Percentiles rank a stretch among this genome's conserved stretches.
phyloP scores from a whole-genome alignment of 2,329 filamentous ascomycete genomes.

The Dryadomyces sulphureus region DNA sequence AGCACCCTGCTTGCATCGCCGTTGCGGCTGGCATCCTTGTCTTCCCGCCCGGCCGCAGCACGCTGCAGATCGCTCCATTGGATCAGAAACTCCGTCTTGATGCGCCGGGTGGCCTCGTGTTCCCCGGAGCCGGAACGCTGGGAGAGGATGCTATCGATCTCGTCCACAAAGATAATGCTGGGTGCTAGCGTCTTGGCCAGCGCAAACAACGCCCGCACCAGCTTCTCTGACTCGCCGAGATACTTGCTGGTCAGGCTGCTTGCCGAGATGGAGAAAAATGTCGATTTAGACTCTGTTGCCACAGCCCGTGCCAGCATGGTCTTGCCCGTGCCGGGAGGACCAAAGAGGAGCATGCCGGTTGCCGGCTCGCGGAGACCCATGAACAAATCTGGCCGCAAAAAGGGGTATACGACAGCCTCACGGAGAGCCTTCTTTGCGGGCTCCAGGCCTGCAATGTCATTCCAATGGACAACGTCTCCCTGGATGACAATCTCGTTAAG shows the following conservation, averaged over 20 bases:
- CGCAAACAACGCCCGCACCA: slow-evolving; percentile 80
- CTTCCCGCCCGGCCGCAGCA: slow-evolving; percentile 73
- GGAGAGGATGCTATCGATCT: slow-evolving; percentile 88
- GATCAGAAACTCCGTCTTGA: slow-evolving; percentile 96
- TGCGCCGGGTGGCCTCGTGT: slow-evolving; percentile 81
- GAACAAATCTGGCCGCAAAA: slow-evolving; percentile 87
- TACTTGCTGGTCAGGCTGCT: slow-evolving; percentile 93
- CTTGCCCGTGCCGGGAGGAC: slow-evolving; percentile 94
- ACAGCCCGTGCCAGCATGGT: slow-evolving; percentile 94
- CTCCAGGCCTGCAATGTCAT: slow-evolving; percentile 81
- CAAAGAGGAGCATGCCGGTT: slow-evolving; percentile 88
- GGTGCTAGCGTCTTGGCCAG: slow-evolving; percentile 82
- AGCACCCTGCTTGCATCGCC: slow-evolving; percentile 81
- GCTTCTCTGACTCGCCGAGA: slow-evolving; percentile 88
- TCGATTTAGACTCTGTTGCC: slow-evolving; percentile 84
- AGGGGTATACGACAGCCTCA: slow-evolving; percentile 94
- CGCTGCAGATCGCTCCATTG: slow-evolving; percentile 87
- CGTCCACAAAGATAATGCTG: slow-evolving; percentile 95
- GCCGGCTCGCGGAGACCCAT: slow-evolving; percentile 90
- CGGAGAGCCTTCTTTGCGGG: slow-evolving; percentile 83
- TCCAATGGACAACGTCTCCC: slow-evolving; percentile 90
- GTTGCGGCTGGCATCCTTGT: slow-evolving; percentile 54
- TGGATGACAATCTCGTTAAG: slow-evolving; percentile 91
- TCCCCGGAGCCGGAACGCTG: slow-evolving; percentile 71
- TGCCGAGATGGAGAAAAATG: slow-evolving; percentile 94